A percentile compares a stretch with the other conserved stretches of the same genome.
Evolutionary conservation across 2,329 filamentous ascomycete species (phyloP).

Genomic region (Albifimbria verrucaria): DNA sequence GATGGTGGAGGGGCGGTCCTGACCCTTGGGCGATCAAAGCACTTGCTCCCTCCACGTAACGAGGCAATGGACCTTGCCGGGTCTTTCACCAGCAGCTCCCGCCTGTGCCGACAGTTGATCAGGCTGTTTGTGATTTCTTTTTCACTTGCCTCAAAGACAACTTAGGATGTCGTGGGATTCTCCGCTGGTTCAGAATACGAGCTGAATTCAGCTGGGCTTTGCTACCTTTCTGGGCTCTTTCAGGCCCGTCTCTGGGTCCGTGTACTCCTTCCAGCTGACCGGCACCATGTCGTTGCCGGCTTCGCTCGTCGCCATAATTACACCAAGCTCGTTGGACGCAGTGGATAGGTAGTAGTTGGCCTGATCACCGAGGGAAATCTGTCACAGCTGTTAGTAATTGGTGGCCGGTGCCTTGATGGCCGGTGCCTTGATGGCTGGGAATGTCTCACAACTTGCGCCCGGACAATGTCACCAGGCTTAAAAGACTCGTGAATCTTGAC

Average conservation of each 20-base stretch:
- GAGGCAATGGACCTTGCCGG: too few relatives aligned
- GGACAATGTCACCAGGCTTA: constrained; percentile 85
- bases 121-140: too few relatives aligned
- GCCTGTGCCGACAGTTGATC: too few relatives aligned
- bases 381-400: background rate
- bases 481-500: constrained; percentile 90
- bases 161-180: too few relatives aligned
- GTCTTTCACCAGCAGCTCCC: too few relatives aligned
- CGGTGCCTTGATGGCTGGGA: background rate
- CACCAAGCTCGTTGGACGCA: constrained; percentile 84
- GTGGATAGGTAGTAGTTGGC: constrained; percentile 94
- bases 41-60: too few relatives aligned
- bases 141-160: too few relatives aligned
- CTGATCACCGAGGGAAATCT: constrained; percentile 91
- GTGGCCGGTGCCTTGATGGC: background rate
- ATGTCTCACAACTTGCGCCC: constrained; percentile 70
- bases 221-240: constrained; percentile 88
- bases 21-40: background rate
- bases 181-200: background rate
- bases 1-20: background rate
- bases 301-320: constrained; percentile 89
- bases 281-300: constrained; percentile 88
- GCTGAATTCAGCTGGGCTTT: constrained; percentile 69
- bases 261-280: constrained; percentile 92
- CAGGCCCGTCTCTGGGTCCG: constrained; percentile 73